phyloP scores from a whole-genome alignment of 352 stramenopile genomes.

The Plasmopara halstedii region DNA sequence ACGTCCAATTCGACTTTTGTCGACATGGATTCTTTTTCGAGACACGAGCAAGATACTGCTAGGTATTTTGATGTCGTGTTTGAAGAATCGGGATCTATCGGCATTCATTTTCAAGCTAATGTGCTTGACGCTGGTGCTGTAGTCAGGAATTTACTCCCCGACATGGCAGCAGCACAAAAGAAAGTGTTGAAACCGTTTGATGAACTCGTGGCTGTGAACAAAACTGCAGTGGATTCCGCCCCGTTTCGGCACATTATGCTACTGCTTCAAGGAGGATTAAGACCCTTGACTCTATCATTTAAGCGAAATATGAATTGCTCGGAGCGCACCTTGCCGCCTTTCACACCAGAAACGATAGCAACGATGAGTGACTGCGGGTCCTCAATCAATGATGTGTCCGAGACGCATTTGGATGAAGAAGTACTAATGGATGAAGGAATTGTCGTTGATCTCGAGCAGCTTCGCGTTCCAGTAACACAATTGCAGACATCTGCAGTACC shows the following conservation, averaged over 20 bases:
- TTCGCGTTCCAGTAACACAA: constrained; percentile 8
- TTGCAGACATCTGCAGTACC: background rate
- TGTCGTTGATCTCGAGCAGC: constrained; percentile 15
- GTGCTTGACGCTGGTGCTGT: constrained; percentile 52
- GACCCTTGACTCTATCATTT: constrained; percentile 74
- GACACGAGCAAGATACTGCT: constrained; percentile 10
- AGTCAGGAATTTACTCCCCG: constrained; percentile 47
- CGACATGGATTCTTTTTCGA: background rate
- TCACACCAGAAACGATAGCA: constrained; percentile 1
- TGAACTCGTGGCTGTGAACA: constrained; percentile 72
- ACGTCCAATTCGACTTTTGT: constrained; percentile 16
- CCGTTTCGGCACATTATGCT: constrained; percentile 81
- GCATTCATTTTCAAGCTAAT: constrained; percentile 80
- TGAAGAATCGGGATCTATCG: constrained; percentile 58
- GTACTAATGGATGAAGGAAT: constrained; percentile 35
- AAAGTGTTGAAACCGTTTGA: constrained; percentile 50
- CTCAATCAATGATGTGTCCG: constrained; percentile 2
- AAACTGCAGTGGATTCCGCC: constrained; percentile 50
- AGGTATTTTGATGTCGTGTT: constrained; percentile 68
- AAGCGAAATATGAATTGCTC: constrained; percentile 28
- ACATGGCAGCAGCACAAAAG: constrained; percentile 45
- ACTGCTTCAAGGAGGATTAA: constrained; percentile 63
- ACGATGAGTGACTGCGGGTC: background rate
- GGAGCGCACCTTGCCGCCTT: constrained; percentile 1
- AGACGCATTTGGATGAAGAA: constrained; percentile 46